Base-by-base conservation (phyloP, 2,329 filamentous ascomycete genomes). In the Cladophialophora yegresii region DNA sequence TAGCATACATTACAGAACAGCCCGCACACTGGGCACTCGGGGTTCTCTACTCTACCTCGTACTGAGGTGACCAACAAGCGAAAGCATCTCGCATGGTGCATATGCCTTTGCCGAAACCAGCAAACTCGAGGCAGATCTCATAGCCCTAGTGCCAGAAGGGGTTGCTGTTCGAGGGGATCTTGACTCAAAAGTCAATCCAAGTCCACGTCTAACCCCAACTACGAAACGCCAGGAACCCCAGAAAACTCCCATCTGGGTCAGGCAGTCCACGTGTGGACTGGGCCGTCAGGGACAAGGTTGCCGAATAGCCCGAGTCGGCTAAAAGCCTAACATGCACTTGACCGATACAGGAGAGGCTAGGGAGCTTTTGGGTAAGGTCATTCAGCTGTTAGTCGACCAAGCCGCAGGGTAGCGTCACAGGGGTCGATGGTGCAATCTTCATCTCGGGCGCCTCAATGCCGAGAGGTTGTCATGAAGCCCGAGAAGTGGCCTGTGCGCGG, bases 391-490 rank as follows among this genome's bases (percentile, higher is more conserved):
- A 43, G 16, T n/a, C n/a, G n/a, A 8, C 20, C 4, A 20, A 26
- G 40, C 40, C 23, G 47, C 47, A 22, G 47, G 47, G 47, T 23
- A n/a, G n/a, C n/a, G n/a, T n/a, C n/a, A n/a, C n/a, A n/a, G n/a
- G n/a, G n/a, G n/a, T 22, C 22, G 9, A 50, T 26, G 23, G 47
- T 50, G 47, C 22, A 50, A 26, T 23, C 23, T 23, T 50, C 47
- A 28, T 0, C 13, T 26, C 13, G 36, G 16, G 6, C 36, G 1
- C 13, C 13, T 16, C 36, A 43, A 43, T 16, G 36, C 36, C 36
- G 36, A 43, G 36, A 43, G 36, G 36, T n/a, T n/a, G 36, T 43
- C 36, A 43, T 50, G 47, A 50, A 50, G 47, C 20, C 47, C 23
- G 47, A 50, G 13, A 50, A 23, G 47, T 50, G 47, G 47, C 23